Base-by-base conservation (phyloP, 2,329 filamentous ascomycete species). In the Ceratocystis lukuohia region DNA sequence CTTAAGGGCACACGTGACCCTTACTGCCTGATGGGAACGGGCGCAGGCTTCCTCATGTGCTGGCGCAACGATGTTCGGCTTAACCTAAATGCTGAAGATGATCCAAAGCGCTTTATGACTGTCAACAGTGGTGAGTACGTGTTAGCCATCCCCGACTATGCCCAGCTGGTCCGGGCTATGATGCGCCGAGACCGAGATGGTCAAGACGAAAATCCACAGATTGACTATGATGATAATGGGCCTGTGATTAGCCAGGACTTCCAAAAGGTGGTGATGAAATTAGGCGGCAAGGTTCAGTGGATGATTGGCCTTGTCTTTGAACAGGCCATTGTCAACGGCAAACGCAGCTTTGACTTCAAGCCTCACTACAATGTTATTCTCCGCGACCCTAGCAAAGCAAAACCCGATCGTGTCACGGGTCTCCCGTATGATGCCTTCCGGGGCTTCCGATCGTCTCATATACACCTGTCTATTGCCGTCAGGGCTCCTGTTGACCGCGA, bases 191-290 rank as follows among this genome's bases (percentile, higher is more conserved):
- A 73, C 22, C 77, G 75, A 37, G 73, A 73, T 28, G 82, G 79
- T 44, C 80, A 86, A 65, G 78, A 81, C 61, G 84, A 85, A 64
- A 50, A 37, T 17, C 66, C 64, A 8, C 37, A 25, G 44, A 7
- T 30, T 17, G 53, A 15, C 2, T 12, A 45, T 20, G 64, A 65
- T 5, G 41, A 30, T n/a, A 37, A 17, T 30, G 41, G 50, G 2
- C 59, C 59, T 8, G 45, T 66, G 8, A 25, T 53, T 20, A 64
- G 64, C 17, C 88, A 91, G n/a, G 81, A 87, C 0, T 99, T 99
- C 80, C 96, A 96, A 76, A 99, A 99, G 76, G 94, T 97, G 2
- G 85, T 96, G 64, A 97, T 99, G 93, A 99, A 99, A 76, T 81
- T 99, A 12, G 97, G 94, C 2, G 94, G 94, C 15, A 95, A 94